Evolutionary conservation across 768 basidiomycete genomes (phyloP), one percentile per base, ranked within the genome.

Genomic region (Calocybe gangraenosa): DNA sequence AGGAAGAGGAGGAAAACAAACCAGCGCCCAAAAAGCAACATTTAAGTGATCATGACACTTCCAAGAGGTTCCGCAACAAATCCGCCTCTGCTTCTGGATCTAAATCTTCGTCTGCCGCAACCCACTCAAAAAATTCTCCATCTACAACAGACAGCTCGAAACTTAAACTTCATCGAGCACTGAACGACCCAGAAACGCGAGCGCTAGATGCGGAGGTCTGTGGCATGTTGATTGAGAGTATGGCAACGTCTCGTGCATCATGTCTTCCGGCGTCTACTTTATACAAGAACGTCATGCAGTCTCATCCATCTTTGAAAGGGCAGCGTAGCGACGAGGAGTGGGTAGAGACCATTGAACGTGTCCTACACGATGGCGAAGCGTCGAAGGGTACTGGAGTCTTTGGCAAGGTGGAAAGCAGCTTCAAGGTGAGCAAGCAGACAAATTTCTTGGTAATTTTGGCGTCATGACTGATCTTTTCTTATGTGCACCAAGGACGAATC

Each of bases 231-330:
- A 76, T 87, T 51, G 83, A 87, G 65, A 73, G 74, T 30, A 71
- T 88, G 61, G 85, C 83, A 10, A 74, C 76, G n/a, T 82, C 84
- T 3, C 78, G 86, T 17, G 83, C 84, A 15, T 83, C 83, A 0
- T 80, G 80, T 15, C 65, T 86, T 50, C 70, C 84, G 15, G 67
- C 74, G 1, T 71, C 76, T 2, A 62, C 72, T 19, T 64, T 88
- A 15, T 77, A 74, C 55, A 72, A 68, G 47, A 63, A 69, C 37
- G 65, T 84, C 19, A 71, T 76, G 60, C 69, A 71, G 50, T 65
- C 65, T 7, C 79, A 79, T 36, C 82, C 84, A 9, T 62, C 72
- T 25, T 65, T 86, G 25, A 28, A 11, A 11, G 25, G 25, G 69
- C 61, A 71, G 52, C 58, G 65, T 37, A 57, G 56, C 10, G 71